Evolutionary conservation across 1,139 yeast species (phyloP).

Genomic region (Lodderomyces metapsilosis): DNA sequence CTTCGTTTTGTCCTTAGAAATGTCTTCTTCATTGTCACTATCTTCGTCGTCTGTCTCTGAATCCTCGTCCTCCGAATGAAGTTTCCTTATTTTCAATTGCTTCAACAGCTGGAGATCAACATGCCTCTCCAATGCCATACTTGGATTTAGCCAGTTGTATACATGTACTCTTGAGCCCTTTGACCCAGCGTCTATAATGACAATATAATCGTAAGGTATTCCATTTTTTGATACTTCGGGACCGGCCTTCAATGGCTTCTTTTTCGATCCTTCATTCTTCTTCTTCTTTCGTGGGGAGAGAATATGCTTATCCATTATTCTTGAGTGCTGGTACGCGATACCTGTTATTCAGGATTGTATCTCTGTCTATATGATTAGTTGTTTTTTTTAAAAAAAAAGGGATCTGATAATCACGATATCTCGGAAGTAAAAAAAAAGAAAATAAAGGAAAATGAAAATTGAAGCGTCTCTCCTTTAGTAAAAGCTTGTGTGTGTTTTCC

Average conservation of each 20-base stretch:
- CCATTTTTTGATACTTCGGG: conserved; percentile 37
- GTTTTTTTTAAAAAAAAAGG: too few relatives aligned
- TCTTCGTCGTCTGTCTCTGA: conserved; percentile 7
- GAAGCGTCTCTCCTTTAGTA: too few relatives aligned
- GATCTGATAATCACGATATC: too few relatives aligned
- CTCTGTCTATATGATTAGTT: too few relatives aligned
- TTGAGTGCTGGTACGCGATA: neutral
- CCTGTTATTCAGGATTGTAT: neutral
- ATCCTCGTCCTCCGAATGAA: conserved; percentile 11
- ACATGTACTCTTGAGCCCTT: conserved; percentile 76
- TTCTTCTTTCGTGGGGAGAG: neutral
- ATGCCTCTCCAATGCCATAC: conserved; percentile 28
- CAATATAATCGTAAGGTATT: conserved; percentile 62
- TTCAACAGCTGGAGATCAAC: conserved; percentile 15
- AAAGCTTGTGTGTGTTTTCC: too few relatives aligned
- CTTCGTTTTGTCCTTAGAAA: neutral
- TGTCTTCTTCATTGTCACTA: conserved; percentile 13
- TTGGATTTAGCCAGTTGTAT: conserved; percentile 63
- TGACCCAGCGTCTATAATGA: conserved; percentile 81
- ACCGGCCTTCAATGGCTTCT: conserved; percentile 19
- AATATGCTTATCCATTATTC: neutral
- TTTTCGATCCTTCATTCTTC: conserved; percentile 5
- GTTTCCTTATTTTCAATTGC: conserved; percentile 12
- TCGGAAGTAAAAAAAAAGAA: too few relatives aligned
- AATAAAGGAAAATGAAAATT: too few relatives aligned